These are phyloP conservation scores for Pseudocercospora crystallina DNA, from an alignment of 2,329 filamentous ascomycete genomes.

Conservation along the genomic window DNA sequence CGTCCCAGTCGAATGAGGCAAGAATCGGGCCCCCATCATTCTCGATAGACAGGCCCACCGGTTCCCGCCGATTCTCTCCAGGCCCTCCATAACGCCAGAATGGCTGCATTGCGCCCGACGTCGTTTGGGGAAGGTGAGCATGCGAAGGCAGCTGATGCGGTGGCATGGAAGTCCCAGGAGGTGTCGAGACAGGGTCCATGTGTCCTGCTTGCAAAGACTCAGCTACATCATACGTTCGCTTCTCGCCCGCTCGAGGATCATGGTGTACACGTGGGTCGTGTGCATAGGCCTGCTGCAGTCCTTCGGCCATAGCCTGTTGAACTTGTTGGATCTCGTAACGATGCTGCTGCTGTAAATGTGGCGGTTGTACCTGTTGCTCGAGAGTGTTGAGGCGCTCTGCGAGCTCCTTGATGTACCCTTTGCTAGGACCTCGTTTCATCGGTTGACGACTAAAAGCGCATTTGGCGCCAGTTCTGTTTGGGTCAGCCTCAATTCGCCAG, in stretches of 20 bases:
- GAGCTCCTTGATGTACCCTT: constrained; percentile 92
- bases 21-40: constrained; percentile 21
- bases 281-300: constrained; percentile 13
- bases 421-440: constrained; percentile 76
- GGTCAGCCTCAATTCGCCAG: not conserved
- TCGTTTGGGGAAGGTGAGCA: constrained; percentile 8
- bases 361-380: constrained; percentile 66
- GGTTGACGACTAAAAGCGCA: constrained; percentile 86
- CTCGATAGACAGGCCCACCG: constrained; percentile 31
- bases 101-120: constrained; percentile 24
- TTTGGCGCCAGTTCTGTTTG: constrained; percentile 56
- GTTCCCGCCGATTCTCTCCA: constrained; percentile 29
- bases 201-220: constrained; percentile 26
- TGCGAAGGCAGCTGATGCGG: constrained; percentile 15
- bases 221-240: constrained; percentile 31
- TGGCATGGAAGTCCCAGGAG: constrained; percentile 12
- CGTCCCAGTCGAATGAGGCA: constrained; percentile 47
- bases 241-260: constrained; percentile 33
- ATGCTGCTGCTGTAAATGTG: constrained; percentile 29
- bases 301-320: constrained; percentile 31
- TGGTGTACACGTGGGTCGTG: constrained; percentile 18
- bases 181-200: constrained; percentile 11
- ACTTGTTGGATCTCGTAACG: constrained; percentile 34
- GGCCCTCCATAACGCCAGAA: constrained; percentile 21
- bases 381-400: constrained; percentile 80